Percentiles rank a stretch among this genome's conserved stretches.
Conservation (phyloP, 2,329 filamentous ascomycete species). For the Pseudocercospora musae region DNA sequence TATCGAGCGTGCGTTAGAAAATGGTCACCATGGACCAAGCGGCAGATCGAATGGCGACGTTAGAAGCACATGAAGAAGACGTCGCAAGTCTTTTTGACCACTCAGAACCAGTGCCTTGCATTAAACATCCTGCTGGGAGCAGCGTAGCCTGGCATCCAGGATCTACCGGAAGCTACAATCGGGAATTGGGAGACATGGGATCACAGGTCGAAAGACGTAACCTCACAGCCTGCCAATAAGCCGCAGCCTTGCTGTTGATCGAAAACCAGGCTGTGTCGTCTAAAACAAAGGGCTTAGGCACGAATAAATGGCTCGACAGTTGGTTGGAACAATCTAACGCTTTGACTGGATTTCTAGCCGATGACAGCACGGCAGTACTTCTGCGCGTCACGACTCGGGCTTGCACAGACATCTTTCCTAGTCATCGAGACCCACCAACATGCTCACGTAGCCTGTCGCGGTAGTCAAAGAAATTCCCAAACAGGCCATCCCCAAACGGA, state of each 20-base stretch:
- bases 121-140: no score
- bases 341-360: not conserved
- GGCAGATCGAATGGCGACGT: not conserved
- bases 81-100: not conserved
- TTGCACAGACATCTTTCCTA: not conserved
- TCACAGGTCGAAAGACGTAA: not conserved
- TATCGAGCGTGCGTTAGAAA: not conserved
- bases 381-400: not conserved
- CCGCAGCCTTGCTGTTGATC: constrained; percentile 1
- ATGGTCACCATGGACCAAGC: not conserved
- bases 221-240: not conserved
- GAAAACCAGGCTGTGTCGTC: not conserved
- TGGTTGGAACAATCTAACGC: not conserved
- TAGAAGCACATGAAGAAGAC: not conserved
- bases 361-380: not conserved
- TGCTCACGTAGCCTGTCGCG: not conserved
- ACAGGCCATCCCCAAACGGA: not conserved
- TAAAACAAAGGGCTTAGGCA: not conserved
- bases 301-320: not conserved
- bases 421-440: not conserved
- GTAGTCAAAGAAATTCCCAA: not conserved
- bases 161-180: not conserved
- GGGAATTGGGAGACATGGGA: not conserved
- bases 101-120: not conserved
- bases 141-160: not conserved